A percentile compares a stretch with the other conserved stretches of the same genome.
phyloP scores from a whole-genome alignment of 306 rosid genomes.

The Citrullus mucosospermus region DNA sequence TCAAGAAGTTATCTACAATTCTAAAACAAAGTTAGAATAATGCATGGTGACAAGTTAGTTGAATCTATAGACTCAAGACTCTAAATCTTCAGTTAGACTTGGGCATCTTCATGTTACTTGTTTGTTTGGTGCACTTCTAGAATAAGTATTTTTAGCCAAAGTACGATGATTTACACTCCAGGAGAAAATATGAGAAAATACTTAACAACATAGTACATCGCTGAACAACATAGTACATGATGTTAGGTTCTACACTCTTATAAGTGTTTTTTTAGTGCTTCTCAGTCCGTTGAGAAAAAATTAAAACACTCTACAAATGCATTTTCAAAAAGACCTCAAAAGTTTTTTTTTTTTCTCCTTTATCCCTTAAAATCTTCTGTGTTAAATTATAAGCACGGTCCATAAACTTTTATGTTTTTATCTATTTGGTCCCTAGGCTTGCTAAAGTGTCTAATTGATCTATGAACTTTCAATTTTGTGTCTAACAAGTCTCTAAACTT shows the following conservation, averaged over 20 bases:
- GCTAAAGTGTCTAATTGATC: no score
- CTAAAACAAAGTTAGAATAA: not conserved
- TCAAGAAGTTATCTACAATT: not conserved
- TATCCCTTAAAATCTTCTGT: no score
- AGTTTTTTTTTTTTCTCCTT: not conserved
- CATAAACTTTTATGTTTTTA: no score
- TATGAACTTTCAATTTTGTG: no score
- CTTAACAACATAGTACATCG: not conserved
- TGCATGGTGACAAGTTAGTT: not conserved
- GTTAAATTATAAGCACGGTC: no score
- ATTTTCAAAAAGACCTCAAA: not conserved
- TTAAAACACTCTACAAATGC: not conserved
- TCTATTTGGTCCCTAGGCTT: no score
- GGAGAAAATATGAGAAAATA: not conserved
- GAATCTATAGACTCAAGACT: not conserved
- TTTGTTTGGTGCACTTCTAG: not conserved
- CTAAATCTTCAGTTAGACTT: not conserved
- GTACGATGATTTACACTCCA: not conserved
- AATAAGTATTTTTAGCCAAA: not conserved
- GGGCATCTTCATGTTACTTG: not conserved
- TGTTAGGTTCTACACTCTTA: not conserved
- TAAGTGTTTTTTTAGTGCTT: not conserved
- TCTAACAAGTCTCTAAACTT: no score
- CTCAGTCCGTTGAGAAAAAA: not conserved
- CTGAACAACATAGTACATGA: not conserved